Conservation (phyloP, 192 early-diverging fungal species). For the Thoreauomyces humboldtii region DNA sequence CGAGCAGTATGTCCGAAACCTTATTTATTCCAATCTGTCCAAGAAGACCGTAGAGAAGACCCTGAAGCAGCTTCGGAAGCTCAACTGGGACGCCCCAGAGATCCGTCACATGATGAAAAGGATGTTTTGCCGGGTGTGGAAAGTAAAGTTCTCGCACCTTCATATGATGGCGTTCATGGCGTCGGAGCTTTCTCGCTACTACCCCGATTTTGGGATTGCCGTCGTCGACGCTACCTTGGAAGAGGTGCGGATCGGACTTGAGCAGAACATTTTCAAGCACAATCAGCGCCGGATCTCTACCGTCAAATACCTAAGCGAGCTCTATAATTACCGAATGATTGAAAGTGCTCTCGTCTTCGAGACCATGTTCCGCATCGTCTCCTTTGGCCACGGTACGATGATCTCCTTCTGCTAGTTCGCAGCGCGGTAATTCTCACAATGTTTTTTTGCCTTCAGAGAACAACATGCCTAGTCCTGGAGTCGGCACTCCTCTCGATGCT, state of each 20-base stretch:
- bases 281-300: slow-evolving; percentile 86
- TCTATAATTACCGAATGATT: slow-evolving; percentile 88
- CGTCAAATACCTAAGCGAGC: slow-evolving; percentile 83
- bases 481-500: slow-evolving; percentile 66
- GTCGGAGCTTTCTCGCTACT: slow-evolving; percentile 70
- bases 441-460: no score
- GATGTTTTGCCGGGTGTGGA: slow-evolving; percentile 89
- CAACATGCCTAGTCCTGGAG: slow-evolving; percentile 50
- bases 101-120: slow-evolving; percentile 59
- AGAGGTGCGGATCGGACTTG: slow-evolving; percentile 83
- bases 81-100: slow-evolving; percentile 77
- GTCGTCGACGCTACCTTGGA: slow-evolving; percentile 87
- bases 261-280: slow-evolving; percentile 86
- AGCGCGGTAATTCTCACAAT: no score
- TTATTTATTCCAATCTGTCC: slow-evolving; percentile 81
- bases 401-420: no score
- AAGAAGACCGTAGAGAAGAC: slow-evolving; percentile 70
- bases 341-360: slow-evolving; percentile 77
- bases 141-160: slow-evolving; percentile 86
- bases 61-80: slow-evolving; percentile 68
- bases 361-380: slow-evolving; percentile 77
- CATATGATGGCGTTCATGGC: slow-evolving; percentile 79
- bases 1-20: slow-evolving; percentile 85
- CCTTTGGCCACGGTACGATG: slow-evolving; percentile 78
- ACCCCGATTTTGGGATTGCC: slow-evolving; percentile 84